A percentile compares a stretch with the other conserved stretches of the same genome.
phyloP scores from a whole-genome alignment of 192 early-diverging fungal species.

The Funneliformis geosporum region DNA sequence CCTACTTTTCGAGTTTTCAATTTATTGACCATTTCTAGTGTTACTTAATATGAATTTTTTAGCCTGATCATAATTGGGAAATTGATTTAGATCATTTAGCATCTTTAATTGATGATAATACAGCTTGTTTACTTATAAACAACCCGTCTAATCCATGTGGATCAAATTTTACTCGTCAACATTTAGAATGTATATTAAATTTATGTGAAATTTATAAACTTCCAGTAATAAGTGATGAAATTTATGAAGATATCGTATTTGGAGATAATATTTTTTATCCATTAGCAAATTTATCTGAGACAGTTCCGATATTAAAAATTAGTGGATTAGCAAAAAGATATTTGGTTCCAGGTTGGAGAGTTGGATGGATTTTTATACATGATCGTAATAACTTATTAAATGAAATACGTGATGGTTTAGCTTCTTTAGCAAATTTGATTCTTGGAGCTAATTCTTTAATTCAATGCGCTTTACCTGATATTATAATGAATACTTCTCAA shows the following conservation, averaged over 20 bases:
- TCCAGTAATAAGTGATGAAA: constrained; percentile 88
- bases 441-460: constrained; percentile 80
- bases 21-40: neutral
- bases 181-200: constrained; percentile 69
- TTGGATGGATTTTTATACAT: constrained; percentile 87
- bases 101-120: constrained; percentile 79
- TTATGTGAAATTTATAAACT: constrained; percentile 76
- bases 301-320: constrained; percentile 81
- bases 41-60: neutral
- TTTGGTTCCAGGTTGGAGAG: constrained; percentile 90
- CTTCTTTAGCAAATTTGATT: constrained; percentile 74
- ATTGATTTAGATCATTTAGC: constrained; percentile 78
- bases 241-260: constrained; percentile 91
- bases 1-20: neutral
- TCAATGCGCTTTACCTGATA: constrained; percentile 77
- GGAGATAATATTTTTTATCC: constrained; percentile 58
- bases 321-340: constrained; percentile 89
- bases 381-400: constrained; percentile 63
- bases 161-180: constrained; percentile 75
- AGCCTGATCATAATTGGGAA: constrained; percentile 83
- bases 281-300: constrained; percentile 69
- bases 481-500: constrained; percentile 69
- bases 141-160: constrained; percentile 94
- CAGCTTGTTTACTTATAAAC: constrained; percentile 81
- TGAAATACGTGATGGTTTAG: constrained; percentile 70